These are phyloP conservation scores for Saccharomyces hybrid DNA, from an alignment of 1,139 yeast genomes.

Conservation along the genomic window DNA sequence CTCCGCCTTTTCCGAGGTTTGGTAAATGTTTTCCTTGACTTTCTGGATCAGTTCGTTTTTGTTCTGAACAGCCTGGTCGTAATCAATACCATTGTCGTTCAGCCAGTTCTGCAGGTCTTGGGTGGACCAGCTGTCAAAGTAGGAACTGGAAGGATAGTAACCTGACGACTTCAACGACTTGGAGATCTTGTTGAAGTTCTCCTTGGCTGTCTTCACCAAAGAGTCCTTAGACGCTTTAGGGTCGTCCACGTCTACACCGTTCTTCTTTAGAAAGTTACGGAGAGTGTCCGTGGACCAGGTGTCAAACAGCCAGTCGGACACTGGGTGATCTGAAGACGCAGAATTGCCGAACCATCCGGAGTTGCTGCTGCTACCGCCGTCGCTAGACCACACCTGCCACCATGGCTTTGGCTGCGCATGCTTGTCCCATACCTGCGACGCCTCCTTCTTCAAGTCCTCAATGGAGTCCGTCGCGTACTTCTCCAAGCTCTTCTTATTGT, in stretches of 20 bases:
- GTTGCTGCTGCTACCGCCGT: conserved; percentile 5
- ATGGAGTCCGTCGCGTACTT: conserved; percentile 16
- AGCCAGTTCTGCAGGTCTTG: conserved; percentile 44
- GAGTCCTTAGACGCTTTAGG: conserved; percentile 34
- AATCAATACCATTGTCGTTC: conserved; percentile 39
- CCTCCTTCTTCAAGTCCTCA: conserved; percentile 35
- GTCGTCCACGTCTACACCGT: conserved; percentile 32
- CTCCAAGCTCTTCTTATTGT: conserved; percentile 32
- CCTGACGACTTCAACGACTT: conserved; percentile 37
- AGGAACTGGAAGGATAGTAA: conserved; percentile 45
- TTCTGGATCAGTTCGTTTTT: conserved; percentile 39
- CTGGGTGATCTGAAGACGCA: conserved; percentile 2
- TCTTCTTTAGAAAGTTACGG: conserved; percentile 34
- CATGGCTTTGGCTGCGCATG: conserved; percentile 25
- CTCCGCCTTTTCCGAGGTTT: conserved; percentile 34
- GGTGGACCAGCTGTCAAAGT: conserved; percentile 42
- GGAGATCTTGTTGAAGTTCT: conserved; percentile 36
- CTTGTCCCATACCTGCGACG: conserved; percentile 34
- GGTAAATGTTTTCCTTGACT: conserved; percentile 40
- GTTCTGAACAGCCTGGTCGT: conserved; percentile 34
- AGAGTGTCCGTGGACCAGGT: conserved; percentile 42
- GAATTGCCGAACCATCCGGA: conserved; percentile 3
- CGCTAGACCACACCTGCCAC: conserved; percentile 27
- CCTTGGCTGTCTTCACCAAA: conserved; percentile 35
- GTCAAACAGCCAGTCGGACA: conserved; percentile 40